Evolutionary conservation across 768 basidiomycete genomes (phyloP), one percentile per base, ranked within the genome.

Genomic region (Kwoniella mangroviensis): DNA sequence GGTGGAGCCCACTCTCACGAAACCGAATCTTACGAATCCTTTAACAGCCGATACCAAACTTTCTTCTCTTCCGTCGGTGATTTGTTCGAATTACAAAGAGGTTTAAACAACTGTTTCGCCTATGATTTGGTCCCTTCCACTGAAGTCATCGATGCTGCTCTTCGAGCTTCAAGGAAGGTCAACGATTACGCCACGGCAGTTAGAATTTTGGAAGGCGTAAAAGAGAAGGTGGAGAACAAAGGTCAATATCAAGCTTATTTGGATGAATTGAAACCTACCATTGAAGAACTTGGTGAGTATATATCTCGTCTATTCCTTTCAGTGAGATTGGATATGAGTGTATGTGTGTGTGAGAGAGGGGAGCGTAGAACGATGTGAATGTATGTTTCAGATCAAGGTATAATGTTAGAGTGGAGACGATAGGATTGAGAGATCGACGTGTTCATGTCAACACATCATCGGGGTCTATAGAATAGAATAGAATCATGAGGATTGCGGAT

Each of bases 31-130:
- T 98, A 93, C 84, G 95, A 97, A 83, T 88, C 91, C 55, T 98
- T 98, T 87, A 93, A 92, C 79, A 88, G 90, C 71, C 93, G 96
- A 82, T 98, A 98, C 85, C 90, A 94, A 81, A 86, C 87, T 74
- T 99, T 99, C 85, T 99, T 99, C 88, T 85, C 92, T 81, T 87
- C 89, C 66, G 94, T 93, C 59, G 90, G 94, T 81, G 97, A 99
- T 85, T 88, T 98, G 68, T 99, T 99, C 82, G 97, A 99, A 87
- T 91, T 99, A 73, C 96, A 99, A 85, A 92, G 97, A 61, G 97
- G 97, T 49, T 87, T 99, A 79, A 98, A 99, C 88, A 99, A 99
- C 88, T 98, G 95, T 86, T 99, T 99, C 83, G 93, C 97, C 2
- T 96, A 98, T 84, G 97, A 99, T 84, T 89, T 84, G 42, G 79